Evolutionary conservation across 1,139 yeast species (phyloP), one percentile per base, ranked within the genome.

Genomic region (Taphrina communis): DNA sequence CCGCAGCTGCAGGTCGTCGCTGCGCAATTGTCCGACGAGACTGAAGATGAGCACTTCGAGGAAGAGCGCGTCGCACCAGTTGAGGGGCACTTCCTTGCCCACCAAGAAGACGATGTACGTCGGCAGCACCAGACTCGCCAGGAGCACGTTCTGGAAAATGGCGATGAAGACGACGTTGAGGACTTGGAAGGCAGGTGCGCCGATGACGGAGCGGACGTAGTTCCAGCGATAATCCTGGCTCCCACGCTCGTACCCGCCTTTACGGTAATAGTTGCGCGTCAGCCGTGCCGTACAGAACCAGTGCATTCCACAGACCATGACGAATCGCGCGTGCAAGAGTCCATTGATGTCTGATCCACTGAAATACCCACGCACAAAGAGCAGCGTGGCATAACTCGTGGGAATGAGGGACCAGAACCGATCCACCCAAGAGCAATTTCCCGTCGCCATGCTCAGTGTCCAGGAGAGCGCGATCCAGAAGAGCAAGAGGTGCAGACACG

Each of bases 401-500:
- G 74, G 74, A 14, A 72, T 58, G 31, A 73, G 8, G 1, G 74
- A 69, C 74, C 74, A 73, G 3, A 70, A 44, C 9, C 74, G 69
- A 38, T 73, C 74, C 19, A 72, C 72, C 71, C 71, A 71, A 2
- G 71, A 69, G 46, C 50, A 60, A 36, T 71, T 71, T n/a, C 61
- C 50, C 38, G 68, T 68, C 39, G 55, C 65, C 46, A 52, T 42
- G 31, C 56, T 56, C 44, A 68, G 62, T 12, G 48, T 21, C 38
- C 56, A 70, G 7, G 59, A 62, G 42, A 65, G 38, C 12, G 51
- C 39, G 52, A 66, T 51, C 53, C 66, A 35, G 39, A 66, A 50
- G 50, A 65, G 7, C 14, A 46, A 57, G 35, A 70, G 51, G 14
- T 42, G 48, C n/a, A 53, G 11, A 1, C 66, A 66, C 4, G 44